phyloP scores from a whole-genome alignment of 176 grass and related monocot species.

The Carex scoparia region DNA sequence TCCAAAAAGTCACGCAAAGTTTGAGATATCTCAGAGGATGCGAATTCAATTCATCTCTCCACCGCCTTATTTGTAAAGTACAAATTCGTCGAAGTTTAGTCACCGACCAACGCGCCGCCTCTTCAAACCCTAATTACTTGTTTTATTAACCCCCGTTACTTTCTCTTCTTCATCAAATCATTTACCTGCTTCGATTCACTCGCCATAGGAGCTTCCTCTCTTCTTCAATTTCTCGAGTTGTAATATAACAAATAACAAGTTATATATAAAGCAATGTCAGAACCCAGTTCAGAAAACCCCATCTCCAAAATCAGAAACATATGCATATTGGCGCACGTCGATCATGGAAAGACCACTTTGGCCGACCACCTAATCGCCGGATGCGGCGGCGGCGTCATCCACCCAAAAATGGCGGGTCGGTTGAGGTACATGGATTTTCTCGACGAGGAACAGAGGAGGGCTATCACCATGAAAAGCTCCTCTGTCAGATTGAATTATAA shows the following conservation, averaged over 20 bases:
- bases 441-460: conserved; percentile 75
- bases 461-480: conserved; percentile 92
- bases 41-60: too few species aligned
- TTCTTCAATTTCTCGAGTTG: neutral
- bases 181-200: neutral
- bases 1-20: too few species aligned
- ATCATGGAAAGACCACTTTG: conserved; percentile 87
- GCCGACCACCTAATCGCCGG: conserved; percentile 87
- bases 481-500: conserved; percentile 40
- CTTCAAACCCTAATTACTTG: neutral
- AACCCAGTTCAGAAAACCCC: conserved; percentile 12
- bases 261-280: neutral
- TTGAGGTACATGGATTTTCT: conserved; percentile 82
- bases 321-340: conserved; percentile 91
- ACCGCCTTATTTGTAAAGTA: too few species aligned
- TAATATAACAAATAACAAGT: neutral
- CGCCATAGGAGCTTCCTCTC: neutral
- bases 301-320: conserved; percentile 61
- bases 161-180: neutral
- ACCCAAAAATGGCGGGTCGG: conserved; percentile 66
- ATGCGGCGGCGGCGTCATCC: conserved; percentile 58
- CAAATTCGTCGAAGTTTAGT: neutral
- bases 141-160: neutral
- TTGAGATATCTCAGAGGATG: too few species aligned
- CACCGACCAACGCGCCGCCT: neutral